phyloP scores from a whole-genome alignment of 2,329 filamentous ascomycete genomes.

The Colletotrichum orchidophilum region DNA sequence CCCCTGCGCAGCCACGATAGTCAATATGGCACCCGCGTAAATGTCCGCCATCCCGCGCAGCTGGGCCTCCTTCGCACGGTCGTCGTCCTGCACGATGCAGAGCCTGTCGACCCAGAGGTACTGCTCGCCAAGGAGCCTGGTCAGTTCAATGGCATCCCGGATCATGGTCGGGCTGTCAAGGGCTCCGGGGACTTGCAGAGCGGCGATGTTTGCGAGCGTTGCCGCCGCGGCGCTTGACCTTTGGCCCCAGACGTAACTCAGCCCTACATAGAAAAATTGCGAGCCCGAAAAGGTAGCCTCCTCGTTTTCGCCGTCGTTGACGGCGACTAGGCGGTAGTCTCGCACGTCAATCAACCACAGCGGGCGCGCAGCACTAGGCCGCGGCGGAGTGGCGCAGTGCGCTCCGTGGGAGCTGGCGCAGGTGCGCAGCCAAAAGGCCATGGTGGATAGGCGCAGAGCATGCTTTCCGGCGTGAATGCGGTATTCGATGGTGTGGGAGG shows the following conservation, averaged over 20 bases:
- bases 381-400: not conserved
- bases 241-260: conserved; percentile 9
- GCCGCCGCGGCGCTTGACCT: not conserved
- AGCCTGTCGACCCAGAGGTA: conserved; percentile 12
- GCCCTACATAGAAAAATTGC: not conserved
- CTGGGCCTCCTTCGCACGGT: not conserved
- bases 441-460: not conserved
- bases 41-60: not conserved
- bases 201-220: not conserved
- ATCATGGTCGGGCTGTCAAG: not conserved
- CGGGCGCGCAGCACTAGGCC: not conserved
- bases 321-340: not conserved
- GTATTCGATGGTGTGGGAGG: not conserved
- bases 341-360: not conserved
- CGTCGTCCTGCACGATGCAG: not conserved
- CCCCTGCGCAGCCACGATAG: not conserved
- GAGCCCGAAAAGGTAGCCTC: too few species aligned
- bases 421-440: not conserved
- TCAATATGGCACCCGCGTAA: not conserved
- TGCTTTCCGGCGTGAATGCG: not conserved
- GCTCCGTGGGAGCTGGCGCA: not conserved
- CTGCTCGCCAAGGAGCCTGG: not conserved
- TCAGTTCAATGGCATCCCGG: not conserved
- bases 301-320: not conserved
- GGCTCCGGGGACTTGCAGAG: not conserved